These are phyloP conservation scores for Haplographium delicatum DNA, from an alignment of 495 filamentous ascomycete species.

Conservation along the genomic window DNA sequence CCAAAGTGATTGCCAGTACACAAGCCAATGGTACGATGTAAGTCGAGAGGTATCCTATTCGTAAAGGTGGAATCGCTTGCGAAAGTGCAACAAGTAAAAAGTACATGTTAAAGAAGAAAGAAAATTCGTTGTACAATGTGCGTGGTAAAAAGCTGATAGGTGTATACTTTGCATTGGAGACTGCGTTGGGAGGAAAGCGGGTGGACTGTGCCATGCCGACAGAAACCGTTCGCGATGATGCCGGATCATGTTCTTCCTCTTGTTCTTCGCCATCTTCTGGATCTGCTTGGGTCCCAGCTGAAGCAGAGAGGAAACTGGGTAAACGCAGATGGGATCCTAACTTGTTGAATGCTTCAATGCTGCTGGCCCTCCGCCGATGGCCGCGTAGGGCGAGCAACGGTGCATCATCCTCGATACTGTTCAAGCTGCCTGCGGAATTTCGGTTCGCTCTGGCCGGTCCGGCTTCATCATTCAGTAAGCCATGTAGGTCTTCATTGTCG, in stretches of 20 bases:
- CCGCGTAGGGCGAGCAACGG: constrained; percentile 45
- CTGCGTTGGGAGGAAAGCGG: constrained; percentile 72
- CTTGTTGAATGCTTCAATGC: constrained; percentile 31
- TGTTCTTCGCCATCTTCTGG: constrained; percentile 31
- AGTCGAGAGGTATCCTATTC: constrained; percentile 91
- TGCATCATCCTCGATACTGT: constrained; percentile 54
- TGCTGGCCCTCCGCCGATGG: constrained; percentile 27
- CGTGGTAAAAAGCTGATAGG: constrained; percentile 88
- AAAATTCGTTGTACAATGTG: constrained; percentile 97
- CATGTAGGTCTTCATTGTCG: constrained; percentile 50
- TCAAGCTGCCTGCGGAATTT: constrained; percentile 46
- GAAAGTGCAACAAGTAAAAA: constrained; percentile 93
- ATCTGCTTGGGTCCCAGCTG: constrained; percentile 18
- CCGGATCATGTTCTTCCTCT: constrained; percentile 48
- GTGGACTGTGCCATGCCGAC: constrained; percentile 45
- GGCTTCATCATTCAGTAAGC: constrained; percentile 50
- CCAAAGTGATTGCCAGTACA: constrained; percentile 84
- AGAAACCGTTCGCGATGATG: constrained; percentile 43
- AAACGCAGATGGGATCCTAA: constrained; percentile 40
- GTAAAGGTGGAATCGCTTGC: constrained; percentile 80
- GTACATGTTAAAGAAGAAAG: constrained; percentile 99
- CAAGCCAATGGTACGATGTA: constrained; percentile 92
- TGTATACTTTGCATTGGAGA: constrained; percentile 99
- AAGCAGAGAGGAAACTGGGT: constrained; percentile 46
- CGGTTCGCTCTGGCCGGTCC: constrained; percentile 36